Conservation (phyloP, 2,329 filamentous ascomycete species). For the Mycosphaerella sp. region DNA sequence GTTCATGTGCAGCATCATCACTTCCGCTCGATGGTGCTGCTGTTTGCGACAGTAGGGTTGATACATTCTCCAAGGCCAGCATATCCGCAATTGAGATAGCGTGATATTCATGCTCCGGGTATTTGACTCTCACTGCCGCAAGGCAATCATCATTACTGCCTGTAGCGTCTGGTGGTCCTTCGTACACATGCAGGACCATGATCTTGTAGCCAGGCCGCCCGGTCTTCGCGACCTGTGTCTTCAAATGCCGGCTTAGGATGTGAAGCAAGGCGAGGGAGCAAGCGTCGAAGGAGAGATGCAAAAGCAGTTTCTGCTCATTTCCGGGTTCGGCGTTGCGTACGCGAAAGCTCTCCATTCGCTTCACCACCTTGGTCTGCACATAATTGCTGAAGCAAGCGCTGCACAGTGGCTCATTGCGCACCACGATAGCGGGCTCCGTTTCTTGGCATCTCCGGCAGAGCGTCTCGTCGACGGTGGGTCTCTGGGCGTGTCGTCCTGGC, state of each 20-base stretch:
- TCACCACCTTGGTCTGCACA: constrained; percentile 69
- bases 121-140: constrained; percentile 49
- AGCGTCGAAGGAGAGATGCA: constrained; percentile 76
- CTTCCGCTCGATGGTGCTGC: background rate
- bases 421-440: constrained; percentile 45
- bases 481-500: constrained; percentile 22
- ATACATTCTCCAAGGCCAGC: constrained; percentile 12
- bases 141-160: constrained; percentile 18
- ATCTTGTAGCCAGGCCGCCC: constrained; percentile 63
- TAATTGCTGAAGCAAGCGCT: constrained; percentile 71
- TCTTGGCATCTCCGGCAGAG: constrained; percentile 54
- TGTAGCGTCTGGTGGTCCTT: constrained; percentile 37
- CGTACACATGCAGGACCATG: constrained; percentile 46
- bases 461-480: constrained; percentile 17
- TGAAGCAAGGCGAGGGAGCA: constrained; percentile 74
- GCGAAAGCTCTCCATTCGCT: constrained; percentile 64
- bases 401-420: constrained; percentile 57
- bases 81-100: constrained; percentile 12
- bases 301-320: constrained; percentile 53
- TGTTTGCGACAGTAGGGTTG: constrained; percentile 2
- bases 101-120: constrained; percentile 52
- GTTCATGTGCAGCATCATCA: background rate
- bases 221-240: constrained; percentile 58
- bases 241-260: constrained; percentile 63
- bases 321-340: constrained; percentile 42